phyloP scores from a whole-genome alignment of 768 basidiomycete species.

The Crucibulum laeve region DNA sequence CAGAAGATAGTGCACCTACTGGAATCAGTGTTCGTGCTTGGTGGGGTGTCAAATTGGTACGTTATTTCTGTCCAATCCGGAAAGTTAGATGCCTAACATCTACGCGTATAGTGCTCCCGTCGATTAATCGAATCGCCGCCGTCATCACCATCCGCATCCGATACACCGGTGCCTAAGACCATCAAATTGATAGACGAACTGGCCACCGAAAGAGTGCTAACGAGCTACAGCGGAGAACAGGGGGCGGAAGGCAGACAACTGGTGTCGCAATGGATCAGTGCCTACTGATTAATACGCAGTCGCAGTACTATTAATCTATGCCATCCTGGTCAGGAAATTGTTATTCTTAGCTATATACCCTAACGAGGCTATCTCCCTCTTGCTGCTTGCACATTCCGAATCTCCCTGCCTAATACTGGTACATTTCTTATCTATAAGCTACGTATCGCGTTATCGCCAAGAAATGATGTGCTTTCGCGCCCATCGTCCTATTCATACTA shows the following conservation, averaged over 20 bases:
- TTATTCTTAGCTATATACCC: too few relatives aligned
- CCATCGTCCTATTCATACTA: too few relatives aligned
- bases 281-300: constrained; percentile 10
- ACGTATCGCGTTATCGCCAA: too few relatives aligned
- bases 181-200: constrained; percentile 62
- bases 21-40: constrained; percentile 71
- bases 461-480: too few relatives aligned
- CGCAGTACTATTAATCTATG: too few relatives aligned
- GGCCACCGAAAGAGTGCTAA: constrained; percentile 66
- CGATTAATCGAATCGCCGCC: constrained; percentile 42
- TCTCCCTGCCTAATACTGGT: too few relatives aligned
- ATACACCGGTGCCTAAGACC: constrained; percentile 54
- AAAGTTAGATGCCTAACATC: neutral
- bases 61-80: constrained; percentile 19
- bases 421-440: too few relatives aligned
- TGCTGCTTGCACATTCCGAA: too few relatives aligned
- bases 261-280: constrained; percentile 40
- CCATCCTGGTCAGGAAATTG: too few relatives aligned
- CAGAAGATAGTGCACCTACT: constrained; percentile 34
- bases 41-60: constrained; percentile 79
- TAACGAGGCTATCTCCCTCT: too few relatives aligned
- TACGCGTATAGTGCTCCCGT: constrained; percentile 47
- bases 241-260: constrained; percentile 37
- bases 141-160: constrained; percentile 45
- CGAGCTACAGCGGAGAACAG: constrained; percentile 50